Evolutionary conservation across 2,329 filamentous ascomycete species (phyloP), one percentile per base, ranked within the genome.

Genomic region (Rhinocladiella similis): DNA sequence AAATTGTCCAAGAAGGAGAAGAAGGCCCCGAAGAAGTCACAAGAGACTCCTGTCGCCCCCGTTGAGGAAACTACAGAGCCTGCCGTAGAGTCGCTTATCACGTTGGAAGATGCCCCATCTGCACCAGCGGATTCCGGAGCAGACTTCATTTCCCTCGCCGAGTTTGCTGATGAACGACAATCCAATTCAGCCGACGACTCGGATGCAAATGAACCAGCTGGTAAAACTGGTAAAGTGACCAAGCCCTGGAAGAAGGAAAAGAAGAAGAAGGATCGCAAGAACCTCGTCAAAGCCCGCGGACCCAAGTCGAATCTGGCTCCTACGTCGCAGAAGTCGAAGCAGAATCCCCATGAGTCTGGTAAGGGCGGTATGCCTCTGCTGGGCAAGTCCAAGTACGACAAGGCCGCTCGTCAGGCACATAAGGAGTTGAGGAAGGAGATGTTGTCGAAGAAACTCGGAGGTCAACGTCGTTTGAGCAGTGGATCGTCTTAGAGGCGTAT

Each of bases 361-460:
- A 60, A 56, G 38, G 52, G 46, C 1, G 57, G 57, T 13, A 19
- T 60, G 14, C 57, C 57, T 5, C 53, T 60, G 4, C 33, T 60
- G 39, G 57, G 57, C 16, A 60, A 60, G 38, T 53, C 36, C 16
- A 60, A 60, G 50, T 56, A 60, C 42, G 47, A 60, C 57, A 60
- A 60, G 33, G 57, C 57, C 4, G 51, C 39, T 5, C 57, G 57
- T 25, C 25, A 36, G 16, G 57, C 53, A 19, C 47, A 60, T 42
- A 60, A 60, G 50, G 57, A 60, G 47, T 9, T 52, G 47, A 56
- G 54, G 47, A 46, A 50, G 22, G 50, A 56, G 38, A 33, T 60
- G 12, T 19, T 56, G 20, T 46, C 36, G 10, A 36, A 50, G 25
- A 50, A 47, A 14, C 47, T 47, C 22, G 16, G 45, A 14, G 45